phyloP scores from a whole-genome alignment of 2,329 filamentous ascomycete genomes.

The Pestalotiopsis sp. region DNA sequence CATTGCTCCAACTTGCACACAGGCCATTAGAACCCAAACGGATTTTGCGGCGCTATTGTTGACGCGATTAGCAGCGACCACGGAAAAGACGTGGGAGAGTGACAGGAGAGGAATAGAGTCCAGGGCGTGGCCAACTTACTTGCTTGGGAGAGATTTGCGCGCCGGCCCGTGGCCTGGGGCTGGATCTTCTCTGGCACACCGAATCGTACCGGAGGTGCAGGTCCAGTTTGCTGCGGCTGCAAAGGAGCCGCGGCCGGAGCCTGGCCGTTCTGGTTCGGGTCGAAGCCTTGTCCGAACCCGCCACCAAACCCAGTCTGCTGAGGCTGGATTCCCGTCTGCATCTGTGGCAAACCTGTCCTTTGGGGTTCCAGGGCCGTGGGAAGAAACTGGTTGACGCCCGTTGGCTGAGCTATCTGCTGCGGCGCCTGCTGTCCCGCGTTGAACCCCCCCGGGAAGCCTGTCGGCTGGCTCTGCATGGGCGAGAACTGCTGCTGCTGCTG shows the following conservation, averaged over 20 bases:
- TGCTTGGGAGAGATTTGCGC: conserved; percentile 90
- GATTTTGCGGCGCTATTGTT: conserved; percentile 51
- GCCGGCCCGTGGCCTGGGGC: conserved; percentile 84
- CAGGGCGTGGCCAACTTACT: conserved; percentile 69
- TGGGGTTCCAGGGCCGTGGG: conserved; percentile 64
- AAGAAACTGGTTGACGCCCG: conserved; percentile 60
- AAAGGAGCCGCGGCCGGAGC: conserved; percentile 63
- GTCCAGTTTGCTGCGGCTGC: conserved; percentile 79
- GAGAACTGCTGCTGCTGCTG: conserved; percentile 38
- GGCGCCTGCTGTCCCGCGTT: conserved; percentile 21
- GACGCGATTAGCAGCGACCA: background rate
- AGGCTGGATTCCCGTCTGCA: conserved; percentile 43
- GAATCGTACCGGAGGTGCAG: conserved; percentile 85
- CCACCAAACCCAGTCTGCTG: conserved; percentile 55
- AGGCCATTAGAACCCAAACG: conserved; percentile 48
- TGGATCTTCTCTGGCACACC: conserved; percentile 81
- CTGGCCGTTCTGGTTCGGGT: conserved; percentile 55
- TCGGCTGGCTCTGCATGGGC: conserved; percentile 63
- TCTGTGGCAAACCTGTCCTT: conserved; percentile 51
- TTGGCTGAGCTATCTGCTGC: conserved; percentile 45
- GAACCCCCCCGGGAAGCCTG: conserved; percentile 56
- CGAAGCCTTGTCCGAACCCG: conserved; percentile 43
- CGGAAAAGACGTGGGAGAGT: background rate
- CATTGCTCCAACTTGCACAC: background rate
- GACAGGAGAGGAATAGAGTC: background rate